Conservation (phyloP, 108 stramenopile genomes). For the Nitzschia sp. region DNA sequence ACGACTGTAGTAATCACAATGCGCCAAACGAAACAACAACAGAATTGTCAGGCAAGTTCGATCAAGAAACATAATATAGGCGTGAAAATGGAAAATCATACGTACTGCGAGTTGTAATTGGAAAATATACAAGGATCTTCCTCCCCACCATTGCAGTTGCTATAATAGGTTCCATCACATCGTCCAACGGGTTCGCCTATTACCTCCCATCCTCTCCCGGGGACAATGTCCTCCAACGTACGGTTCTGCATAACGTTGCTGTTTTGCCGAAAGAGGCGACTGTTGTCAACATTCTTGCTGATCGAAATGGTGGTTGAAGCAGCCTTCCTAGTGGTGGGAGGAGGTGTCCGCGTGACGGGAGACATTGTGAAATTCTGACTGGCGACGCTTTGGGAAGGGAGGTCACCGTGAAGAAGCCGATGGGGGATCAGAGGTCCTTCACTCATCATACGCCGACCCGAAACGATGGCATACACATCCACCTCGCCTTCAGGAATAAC, state of each 20-base stretch:
- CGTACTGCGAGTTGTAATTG: not conserved
- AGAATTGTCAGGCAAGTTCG: not conserved
- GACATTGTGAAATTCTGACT: not conserved
- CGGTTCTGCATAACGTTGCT: not conserved
- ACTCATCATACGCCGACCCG: constrained; percentile 21
- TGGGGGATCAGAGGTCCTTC: not conserved
- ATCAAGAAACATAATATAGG: constrained; percentile 19
- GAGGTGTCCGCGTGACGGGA: not conserved
- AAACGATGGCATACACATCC: constrained; percentile 61
- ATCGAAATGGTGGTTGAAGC: constrained; percentile 6
- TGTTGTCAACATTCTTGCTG: not conserved
- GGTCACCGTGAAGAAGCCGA: not conserved
- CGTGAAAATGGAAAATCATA: not conserved
- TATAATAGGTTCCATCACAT: constrained; percentile 69
- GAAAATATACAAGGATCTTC: constrained; percentile 49
- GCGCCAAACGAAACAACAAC: constrained; percentile 6
- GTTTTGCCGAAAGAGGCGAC: not conserved
- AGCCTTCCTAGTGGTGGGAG: not conserved
- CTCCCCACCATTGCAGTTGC: constrained; percentile 46
- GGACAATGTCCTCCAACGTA: constrained; percentile 20
- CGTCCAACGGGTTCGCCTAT: constrained; percentile 39
- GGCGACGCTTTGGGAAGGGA: not conserved
- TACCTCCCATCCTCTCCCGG: constrained; percentile 29
- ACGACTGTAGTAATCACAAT: too few species aligned
- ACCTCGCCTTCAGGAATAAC: constrained; percentile 55